phyloP scores from a whole-genome alignment of 2,329 filamentous ascomycete species.

The Pseudogymnoascus sp. region DNA sequence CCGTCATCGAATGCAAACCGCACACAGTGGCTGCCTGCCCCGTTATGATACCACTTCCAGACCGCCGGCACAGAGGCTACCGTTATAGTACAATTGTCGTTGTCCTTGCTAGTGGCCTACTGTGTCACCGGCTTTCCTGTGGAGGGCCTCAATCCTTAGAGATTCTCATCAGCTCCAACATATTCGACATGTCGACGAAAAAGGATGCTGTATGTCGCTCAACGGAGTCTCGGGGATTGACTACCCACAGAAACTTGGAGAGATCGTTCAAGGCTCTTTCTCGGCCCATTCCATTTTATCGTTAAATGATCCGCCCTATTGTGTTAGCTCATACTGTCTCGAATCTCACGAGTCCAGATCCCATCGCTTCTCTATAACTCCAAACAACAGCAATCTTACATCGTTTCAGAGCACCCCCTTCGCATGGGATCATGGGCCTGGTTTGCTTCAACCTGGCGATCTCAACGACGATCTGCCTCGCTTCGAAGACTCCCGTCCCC shows the following conservation, averaged over 20 bases:
- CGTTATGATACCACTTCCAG: too few species aligned
- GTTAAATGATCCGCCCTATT: not conserved
- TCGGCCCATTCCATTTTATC: not conserved
- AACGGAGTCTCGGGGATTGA: not conserved
- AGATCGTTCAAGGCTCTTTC: not conserved
- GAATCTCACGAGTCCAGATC: not conserved
- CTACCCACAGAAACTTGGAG: not conserved
- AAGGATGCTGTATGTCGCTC: not conserved
- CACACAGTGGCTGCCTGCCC: too few species aligned
- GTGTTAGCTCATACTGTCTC: not conserved
- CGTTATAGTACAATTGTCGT: too few species aligned
- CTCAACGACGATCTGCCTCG: not conserved
- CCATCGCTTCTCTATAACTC: not conserved
- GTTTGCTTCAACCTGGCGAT: not conserved
- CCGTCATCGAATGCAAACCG: not conserved
- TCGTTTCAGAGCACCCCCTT: not conserved
- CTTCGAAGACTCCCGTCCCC: not conserved
- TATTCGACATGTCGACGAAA: not conserved
- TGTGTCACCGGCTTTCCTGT: not conserved
- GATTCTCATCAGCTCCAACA: not conserved
- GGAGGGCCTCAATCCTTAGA: not conserved
- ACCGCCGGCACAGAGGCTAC: too few species aligned
- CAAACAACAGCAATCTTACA: not conserved
- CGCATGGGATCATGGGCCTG: not conserved
- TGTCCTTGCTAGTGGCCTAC: not conserved